These are phyloP conservation scores for Pleurotus djamor DNA, from an alignment of 768 basidiomycete species.

Conservation along the genomic window DNA sequence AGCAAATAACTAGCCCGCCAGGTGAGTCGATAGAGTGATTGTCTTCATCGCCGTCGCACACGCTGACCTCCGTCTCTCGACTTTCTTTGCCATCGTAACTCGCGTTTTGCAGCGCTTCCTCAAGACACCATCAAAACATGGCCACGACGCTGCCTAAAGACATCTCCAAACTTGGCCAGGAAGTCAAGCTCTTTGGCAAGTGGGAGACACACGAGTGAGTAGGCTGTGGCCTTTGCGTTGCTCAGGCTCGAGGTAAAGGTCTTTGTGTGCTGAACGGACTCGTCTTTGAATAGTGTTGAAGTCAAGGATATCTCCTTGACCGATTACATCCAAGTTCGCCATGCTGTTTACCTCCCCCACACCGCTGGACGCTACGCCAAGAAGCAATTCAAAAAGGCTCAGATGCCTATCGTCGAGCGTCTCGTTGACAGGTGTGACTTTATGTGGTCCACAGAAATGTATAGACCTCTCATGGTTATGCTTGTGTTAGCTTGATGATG, in stretches of 20 bases:
- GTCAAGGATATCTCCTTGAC: slow-evolving; percentile 99
- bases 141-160: slow-evolving; percentile 81
- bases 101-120: slow-evolving; percentile 13
- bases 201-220: slow-evolving; percentile 98
- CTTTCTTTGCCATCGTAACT: too few species aligned
- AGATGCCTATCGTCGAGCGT: slow-evolving; percentile 99
- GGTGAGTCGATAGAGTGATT: slow-evolving; percentile 25
- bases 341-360: slow-evolving; percentile 97
- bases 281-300: slow-evolving; percentile 65
- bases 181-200: slow-evolving; percentile 97
- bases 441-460: not conserved
- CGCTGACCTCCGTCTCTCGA: too few species aligned
- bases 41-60: slow-evolving; percentile 20
- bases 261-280: not conserved
- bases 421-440: slow-evolving; percentile 86
- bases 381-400: slow-evolving; percentile 99
- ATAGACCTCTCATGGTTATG: too few species aligned
- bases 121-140: slow-evolving; percentile 52
- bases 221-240: slow-evolving; percentile 1
- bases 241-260: not conserved
- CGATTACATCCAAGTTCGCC: slow-evolving; percentile 99
- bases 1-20: slow-evolving; percentile 40
- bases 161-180: slow-evolving; percentile 76
- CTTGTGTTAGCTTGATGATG: slow-evolving; percentile 87
- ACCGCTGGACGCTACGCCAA: slow-evolving; percentile 99